Evolutionary conservation across 176 grass and related monocot genomes (phyloP), one percentile per base, ranked within the genome.

Genomic region (Musa schizocarpa): DNA sequence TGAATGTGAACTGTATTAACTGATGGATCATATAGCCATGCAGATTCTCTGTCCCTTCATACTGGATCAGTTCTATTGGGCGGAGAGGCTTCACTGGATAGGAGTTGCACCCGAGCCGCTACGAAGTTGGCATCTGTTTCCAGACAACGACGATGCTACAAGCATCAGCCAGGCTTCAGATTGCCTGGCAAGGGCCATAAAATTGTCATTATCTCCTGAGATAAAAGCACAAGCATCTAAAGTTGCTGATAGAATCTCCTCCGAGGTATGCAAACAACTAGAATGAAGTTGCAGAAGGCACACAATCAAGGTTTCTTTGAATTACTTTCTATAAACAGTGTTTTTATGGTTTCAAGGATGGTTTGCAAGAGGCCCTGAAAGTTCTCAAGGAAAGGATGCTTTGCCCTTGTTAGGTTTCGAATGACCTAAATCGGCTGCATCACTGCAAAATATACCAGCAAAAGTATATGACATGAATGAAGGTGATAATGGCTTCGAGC

Each of bases 61-160:
- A 75, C 50, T 83, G 53, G 93, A 97, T 75, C 93, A 97, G 43
- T 97, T 97, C 87, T 97, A 97, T 75, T 97, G 93, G 93, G 81
- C 90, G 68, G 93, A 97, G 74, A 90, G 87, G 78, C 77, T 97
- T 52, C 81, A 77, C 63, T 93, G 87, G 93, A 75, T 90, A 26
- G 82, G 90, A 67, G 90, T 90, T 62, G 83, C 86, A 0, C 90
- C 86, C 49, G 82, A 88, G 62, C 84, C 88, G 52, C 79, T 97
- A 62, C 72, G 74, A 54, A 83, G 80, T 74, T 79, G 86, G 10
- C 62, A 90, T 83, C 70, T 97, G 29, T 73, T 86, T 63, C 93
- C 84, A 70, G 90, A 93, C 71, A 71, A 13, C 9, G 71, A 84
- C 20, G 80, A 81, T 10, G 19, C 73, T 13, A 11, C 51, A 63